Conservation (phyloP, 768 basidiomycete species). For the Kwoniella newhampshirensis region DNA sequence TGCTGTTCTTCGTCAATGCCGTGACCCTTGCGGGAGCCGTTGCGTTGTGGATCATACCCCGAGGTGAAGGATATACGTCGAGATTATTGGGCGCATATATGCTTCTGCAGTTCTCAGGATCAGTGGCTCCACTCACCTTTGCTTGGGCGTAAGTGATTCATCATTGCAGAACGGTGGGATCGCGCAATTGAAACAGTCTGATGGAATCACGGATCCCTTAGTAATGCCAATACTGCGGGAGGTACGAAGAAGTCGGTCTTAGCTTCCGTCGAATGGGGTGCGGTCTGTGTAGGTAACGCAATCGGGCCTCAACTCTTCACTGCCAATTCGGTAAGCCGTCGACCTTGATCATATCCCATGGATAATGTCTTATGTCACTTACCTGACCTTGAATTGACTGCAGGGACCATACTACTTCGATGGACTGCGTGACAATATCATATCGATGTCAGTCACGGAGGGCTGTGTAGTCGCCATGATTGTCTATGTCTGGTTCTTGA, state of each 20-base stretch:
- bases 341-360: too few species aligned
- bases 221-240: conserved; percentile 33
- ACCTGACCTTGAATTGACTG: too few species aligned
- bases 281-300: conserved; percentile 29
- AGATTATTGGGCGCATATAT: conserved; percentile 34
- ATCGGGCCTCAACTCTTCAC: conserved; percentile 22
- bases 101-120: conserved; percentile 32
- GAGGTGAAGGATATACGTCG: conserved; percentile 20
- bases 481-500: conserved; percentile 9
- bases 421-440: conserved; percentile 13
- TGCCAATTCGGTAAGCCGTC: background rate
- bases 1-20: conserved; percentile 17
- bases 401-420: conserved; percentile 8
- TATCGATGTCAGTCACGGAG: conserved; percentile 5
- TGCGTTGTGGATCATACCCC: conserved; percentile 29
- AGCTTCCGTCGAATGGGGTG: conserved; percentile 31
- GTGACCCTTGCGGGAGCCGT: conserved; percentile 38
- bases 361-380: too few species aligned
- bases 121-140: conserved; percentile 30
- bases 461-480: conserved; percentile 7
- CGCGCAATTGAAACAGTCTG: too few species aligned
- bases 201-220: too few species aligned
- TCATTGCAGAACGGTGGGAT: too few species aligned
- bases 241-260: conserved; percentile 39
- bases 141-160: conserved; percentile 29